phyloP scores from a whole-genome alignment of 352 stramenopile species.

The Pythium sukuiense region DNA sequence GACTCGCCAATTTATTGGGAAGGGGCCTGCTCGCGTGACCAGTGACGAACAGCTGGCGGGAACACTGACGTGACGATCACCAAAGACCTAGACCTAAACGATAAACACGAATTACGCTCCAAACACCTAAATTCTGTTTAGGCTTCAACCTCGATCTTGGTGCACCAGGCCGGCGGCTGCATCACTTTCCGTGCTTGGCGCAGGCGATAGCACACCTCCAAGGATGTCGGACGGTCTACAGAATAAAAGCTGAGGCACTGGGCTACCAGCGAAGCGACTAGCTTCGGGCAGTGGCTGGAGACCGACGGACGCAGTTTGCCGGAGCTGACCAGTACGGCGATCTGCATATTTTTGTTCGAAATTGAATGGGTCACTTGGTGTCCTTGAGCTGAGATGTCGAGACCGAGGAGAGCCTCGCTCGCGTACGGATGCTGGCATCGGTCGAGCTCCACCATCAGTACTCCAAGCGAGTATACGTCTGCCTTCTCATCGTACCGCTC shows the following conservation, averaged over 20 bases:
- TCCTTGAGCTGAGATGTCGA: background rate
- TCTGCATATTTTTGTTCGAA: background rate
- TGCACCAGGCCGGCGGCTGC: no score
- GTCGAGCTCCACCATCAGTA: background rate
- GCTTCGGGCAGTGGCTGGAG: background rate
- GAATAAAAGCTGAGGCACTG: background rate
- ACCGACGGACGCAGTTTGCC: background rate
- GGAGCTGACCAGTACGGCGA: background rate
- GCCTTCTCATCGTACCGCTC: background rate
- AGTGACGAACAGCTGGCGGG: no score
- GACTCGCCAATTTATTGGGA: no score
- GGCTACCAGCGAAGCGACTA: background rate
- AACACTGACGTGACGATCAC: no score
- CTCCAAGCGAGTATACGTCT: background rate
- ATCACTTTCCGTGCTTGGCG: background rate
- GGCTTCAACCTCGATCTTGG: no score
- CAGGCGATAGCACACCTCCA: background rate
- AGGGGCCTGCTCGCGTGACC: no score
- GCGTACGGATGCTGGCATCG: background rate
- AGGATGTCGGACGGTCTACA: background rate
- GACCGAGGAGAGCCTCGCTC: background rate
- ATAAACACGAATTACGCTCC: no score
- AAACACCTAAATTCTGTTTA: no score
- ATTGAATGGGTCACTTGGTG: background rate
- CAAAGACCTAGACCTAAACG: no score